Conservation (phyloP, 345 rosid genomes). For the Moricandia arvensis region DNA sequence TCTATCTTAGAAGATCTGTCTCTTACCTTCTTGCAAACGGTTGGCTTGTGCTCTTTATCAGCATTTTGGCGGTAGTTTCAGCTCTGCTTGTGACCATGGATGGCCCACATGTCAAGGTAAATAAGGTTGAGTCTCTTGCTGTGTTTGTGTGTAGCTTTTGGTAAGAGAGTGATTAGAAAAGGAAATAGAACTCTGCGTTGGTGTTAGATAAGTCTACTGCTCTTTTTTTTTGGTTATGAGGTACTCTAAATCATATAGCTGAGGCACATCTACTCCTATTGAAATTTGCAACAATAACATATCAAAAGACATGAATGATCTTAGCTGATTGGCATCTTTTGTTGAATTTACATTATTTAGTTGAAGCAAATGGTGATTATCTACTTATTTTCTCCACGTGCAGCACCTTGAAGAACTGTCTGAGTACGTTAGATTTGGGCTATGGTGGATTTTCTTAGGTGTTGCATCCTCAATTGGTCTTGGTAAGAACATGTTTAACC, state of each 20-base stretch:
- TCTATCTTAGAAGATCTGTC: slow-evolving; percentile 49
- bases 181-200: background rate
- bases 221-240: background rate
- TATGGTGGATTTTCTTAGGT: slow-evolving; percentile 93
- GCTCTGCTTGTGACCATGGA: slow-evolving; percentile 59
- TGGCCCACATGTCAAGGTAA: slow-evolving; percentile 74
- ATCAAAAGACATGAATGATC: background rate
- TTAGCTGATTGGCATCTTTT: background rate
- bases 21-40: slow-evolving; percentile 55
- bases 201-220: background rate
- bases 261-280: background rate
- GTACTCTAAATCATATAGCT: background rate
- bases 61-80: slow-evolving; percentile 39
- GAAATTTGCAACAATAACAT: background rate
- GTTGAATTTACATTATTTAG: background rate
- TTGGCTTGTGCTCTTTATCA: slow-evolving; percentile 53
- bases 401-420: slow-evolving; percentile 79
- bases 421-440: slow-evolving; percentile 61
- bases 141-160: background rate
- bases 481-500: slow-evolving; percentile 49
- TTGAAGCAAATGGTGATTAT: background rate
- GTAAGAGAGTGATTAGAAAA: background rate
- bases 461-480: slow-evolving; percentile 98
- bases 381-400: slow-evolving; percentile 7
- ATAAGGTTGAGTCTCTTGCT: slow-evolving; percentile 13